Evolutionary conservation across 1,139 yeast genomes (phyloP).

Genomic region (Schwanniomyces etchellsii): DNA sequence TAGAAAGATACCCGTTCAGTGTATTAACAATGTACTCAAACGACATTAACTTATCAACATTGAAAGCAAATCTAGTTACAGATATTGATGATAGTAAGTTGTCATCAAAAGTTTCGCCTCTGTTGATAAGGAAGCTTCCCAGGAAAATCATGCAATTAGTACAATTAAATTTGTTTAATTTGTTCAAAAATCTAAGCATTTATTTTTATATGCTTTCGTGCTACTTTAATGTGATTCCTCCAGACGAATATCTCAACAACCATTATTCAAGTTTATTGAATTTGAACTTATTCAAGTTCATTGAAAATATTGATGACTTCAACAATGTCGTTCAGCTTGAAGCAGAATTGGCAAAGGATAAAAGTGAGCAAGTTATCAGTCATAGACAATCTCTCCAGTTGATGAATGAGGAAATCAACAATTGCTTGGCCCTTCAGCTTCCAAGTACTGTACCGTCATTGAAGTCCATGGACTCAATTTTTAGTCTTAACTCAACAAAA

Average conservation of each 20-base stretch:
- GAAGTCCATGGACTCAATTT: background rate
- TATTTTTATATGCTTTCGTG: slow-evolving; percentile 40
- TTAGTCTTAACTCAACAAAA: background rate
- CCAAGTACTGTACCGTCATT: background rate
- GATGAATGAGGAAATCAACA: slow-evolving; percentile 6
- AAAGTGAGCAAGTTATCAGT: slow-evolving; percentile 26
- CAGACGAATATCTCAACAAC: slow-evolving; percentile 22
- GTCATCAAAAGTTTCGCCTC: slow-evolving; percentile 16
- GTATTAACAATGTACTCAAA: slow-evolving; percentile 31
- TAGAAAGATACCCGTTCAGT: slow-evolving; percentile 35
- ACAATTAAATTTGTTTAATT: slow-evolving; percentile 24
- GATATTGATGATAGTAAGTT: slow-evolving; percentile 22
- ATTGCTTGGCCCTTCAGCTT: background rate
- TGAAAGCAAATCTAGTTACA: slow-evolving; percentile 26
- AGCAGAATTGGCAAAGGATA: slow-evolving; percentile 22
- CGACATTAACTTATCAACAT: slow-evolving; percentile 32
- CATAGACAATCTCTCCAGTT: slow-evolving; percentile 33
- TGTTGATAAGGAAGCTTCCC: slow-evolving; percentile 27
- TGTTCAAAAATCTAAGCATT: slow-evolving; percentile 30
- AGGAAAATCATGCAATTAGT: slow-evolving; percentile 30
- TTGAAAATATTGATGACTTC: slow-evolving; percentile 29
- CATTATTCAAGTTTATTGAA: slow-evolving; percentile 34
- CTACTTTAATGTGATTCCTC: slow-evolving; percentile 33
- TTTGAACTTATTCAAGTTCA: slow-evolving; percentile 35
- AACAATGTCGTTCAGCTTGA: slow-evolving; percentile 27